These are phyloP conservation scores for Pseudocercospora musae DNA, from an alignment of 2,329 filamentous ascomycete genomes.

Conservation along the genomic window DNA sequence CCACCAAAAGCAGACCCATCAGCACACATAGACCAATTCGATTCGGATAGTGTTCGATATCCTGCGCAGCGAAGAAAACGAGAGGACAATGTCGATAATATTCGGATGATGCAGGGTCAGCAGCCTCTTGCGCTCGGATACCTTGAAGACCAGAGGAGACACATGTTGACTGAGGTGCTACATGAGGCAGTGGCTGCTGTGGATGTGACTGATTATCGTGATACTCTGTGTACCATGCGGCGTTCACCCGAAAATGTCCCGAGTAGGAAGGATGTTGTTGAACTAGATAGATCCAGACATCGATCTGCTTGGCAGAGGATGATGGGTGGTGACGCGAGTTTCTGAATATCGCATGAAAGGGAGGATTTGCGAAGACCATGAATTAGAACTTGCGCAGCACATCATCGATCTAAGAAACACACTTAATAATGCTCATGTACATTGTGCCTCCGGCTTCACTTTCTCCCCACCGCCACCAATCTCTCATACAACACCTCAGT, in stretches of 20 bases:
- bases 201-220: background rate
- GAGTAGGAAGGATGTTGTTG: background rate
- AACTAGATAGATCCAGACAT: background rate
- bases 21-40: background rate
- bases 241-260: background rate
- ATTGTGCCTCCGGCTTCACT: background rate
- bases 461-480: slow-evolving; percentile 27
- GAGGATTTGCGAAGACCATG: background rate
- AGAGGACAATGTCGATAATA: background rate
- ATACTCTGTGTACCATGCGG: background rate
- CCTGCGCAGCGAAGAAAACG: background rate
- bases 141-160: background rate
- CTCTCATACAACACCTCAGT: slow-evolving; percentile 21
- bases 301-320: background rate
- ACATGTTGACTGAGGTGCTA: background rate
- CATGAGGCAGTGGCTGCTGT: background rate
- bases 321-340: background rate
- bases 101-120: background rate
- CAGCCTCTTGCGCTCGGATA: background rate
- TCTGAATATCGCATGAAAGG: background rate
- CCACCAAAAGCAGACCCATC: background rate
- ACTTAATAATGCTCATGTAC: background rate
- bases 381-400: too few relatives aligned
- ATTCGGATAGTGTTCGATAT: background rate
- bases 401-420: too few relatives aligned